phyloP scores from a whole-genome alignment of 129 eudicot species.

The Arctium lappa region DNA sequence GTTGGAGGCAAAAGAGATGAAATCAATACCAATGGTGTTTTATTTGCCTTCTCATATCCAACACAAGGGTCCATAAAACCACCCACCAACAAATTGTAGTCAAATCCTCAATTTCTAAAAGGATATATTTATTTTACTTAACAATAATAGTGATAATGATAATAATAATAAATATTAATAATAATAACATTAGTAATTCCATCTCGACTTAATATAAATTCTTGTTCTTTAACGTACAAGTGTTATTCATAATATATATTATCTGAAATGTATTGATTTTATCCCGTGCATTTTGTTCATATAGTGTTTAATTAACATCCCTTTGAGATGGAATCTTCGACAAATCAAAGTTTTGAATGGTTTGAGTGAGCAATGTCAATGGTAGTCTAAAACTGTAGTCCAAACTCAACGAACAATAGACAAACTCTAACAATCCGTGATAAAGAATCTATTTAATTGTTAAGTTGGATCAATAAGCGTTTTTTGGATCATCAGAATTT shows the following conservation, averaged over 20 bases:
- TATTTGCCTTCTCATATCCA: conserved; percentile 27
- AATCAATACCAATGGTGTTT: conserved; percentile 22
- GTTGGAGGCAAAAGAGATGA: conserved; percentile 29
- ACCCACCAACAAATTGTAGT: neutral
- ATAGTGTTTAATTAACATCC: neutral
- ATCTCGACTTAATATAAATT: neutral
- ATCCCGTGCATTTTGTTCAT: neutral
- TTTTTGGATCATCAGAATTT: neutral
- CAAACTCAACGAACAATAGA: neutral
- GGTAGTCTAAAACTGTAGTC: neutral
- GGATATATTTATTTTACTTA: neutral
- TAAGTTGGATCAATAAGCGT: neutral
- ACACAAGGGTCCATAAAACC: conserved; percentile 35
- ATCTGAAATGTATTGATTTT: neutral
- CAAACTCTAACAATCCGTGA: neutral
- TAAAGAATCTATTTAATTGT: neutral
- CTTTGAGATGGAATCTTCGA: neutral
- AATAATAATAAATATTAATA: neutral
- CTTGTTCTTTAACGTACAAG: neutral
- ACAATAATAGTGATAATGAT: neutral
- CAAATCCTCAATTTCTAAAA: neutral
- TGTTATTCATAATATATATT: neutral
- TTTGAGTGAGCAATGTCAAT: neutral
- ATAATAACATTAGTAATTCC: neutral
- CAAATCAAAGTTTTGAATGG: neutral